Conservation (phyloP, 2,329 filamentous ascomycete genomes). For the Anthostomella pinea region DNA sequence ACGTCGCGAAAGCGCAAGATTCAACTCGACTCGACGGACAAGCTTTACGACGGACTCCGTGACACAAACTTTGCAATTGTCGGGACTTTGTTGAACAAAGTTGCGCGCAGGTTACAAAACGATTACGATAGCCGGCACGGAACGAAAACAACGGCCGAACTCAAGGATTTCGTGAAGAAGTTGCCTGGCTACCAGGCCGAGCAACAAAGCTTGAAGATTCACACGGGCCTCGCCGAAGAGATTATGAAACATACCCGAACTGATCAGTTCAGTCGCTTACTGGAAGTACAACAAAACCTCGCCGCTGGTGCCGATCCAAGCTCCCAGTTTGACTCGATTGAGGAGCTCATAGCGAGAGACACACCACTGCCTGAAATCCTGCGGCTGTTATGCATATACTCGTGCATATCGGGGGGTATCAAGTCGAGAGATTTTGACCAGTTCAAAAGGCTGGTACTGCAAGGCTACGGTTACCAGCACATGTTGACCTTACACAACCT, state of each 20-base stretch:
- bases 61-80: slow-evolving; percentile 96
- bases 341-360: slow-evolving; percentile 89
- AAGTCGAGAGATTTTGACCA: slow-evolving; percentile 84
- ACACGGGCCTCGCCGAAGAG: slow-evolving; percentile 89
- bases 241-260: slow-evolving; percentile 90
- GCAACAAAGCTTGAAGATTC: slow-evolving; percentile 86
- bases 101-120: slow-evolving; percentile 77
- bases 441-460: slow-evolving; percentile 82
- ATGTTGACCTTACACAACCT: slow-evolving; percentile 83
- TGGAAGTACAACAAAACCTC: slow-evolving; percentile 95
- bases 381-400: slow-evolving; percentile 85
- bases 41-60: slow-evolving; percentile 80
- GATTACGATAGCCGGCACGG: slow-evolving; percentile 88
- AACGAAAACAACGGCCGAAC: slow-evolving; percentile 83
- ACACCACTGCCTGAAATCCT: slow-evolving; percentile 78
- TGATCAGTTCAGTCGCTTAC: slow-evolving; percentile 80
- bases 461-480: slow-evolving; percentile 95
- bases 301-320: slow-evolving; percentile 86
- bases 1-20: slow-evolving; percentile 80
- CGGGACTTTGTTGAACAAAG: slow-evolving; percentile 82
- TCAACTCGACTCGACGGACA: slow-evolving; percentile 82
- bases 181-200: slow-evolving; percentile 90
- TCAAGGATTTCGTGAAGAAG: slow-evolving; percentile 93
- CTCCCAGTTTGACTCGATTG: slow-evolving; percentile 84
- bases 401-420: slow-evolving; percentile 83